Percentiles rank a stretch among this genome's conserved stretches.
Conservation (phyloP, 2,329 filamentous ascomycete genomes). For the Davidsoniella neocaledoniae region DNA sequence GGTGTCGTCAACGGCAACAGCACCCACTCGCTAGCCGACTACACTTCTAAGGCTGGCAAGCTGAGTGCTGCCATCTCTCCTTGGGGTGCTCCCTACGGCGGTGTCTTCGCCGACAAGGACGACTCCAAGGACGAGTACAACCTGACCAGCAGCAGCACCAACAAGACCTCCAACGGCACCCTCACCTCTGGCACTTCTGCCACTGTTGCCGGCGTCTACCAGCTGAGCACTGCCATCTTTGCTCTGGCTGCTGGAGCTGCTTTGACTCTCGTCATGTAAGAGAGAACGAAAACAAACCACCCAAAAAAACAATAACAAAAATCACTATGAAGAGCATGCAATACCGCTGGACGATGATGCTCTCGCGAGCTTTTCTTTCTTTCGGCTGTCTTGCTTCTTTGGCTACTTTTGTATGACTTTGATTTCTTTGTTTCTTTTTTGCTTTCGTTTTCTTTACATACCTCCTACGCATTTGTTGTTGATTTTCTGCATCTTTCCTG, state of each 20-base stretch:
- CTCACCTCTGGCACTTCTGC: not conserved
- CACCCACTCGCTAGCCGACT: conserved; percentile 14
- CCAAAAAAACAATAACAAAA: too few relatives aligned
- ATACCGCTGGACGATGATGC: too few relatives aligned
- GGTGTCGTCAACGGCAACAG: conserved; percentile 18
- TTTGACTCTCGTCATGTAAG: not conserved
- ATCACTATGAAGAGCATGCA: too few relatives aligned
- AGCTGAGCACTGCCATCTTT: not conserved
- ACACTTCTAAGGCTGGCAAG: conserved; percentile 1
- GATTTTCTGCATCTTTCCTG: too few relatives aligned
- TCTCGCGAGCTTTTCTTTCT: too few relatives aligned
- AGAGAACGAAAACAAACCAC: too few relatives aligned
- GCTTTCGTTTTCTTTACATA: too few relatives aligned
- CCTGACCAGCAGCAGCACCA: not conserved
- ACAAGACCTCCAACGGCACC: not conserved
- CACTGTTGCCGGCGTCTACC: not conserved
- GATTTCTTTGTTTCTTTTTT: too few relatives aligned
- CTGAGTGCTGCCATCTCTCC: conserved; percentile 1
- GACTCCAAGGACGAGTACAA: not conserved
- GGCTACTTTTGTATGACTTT: too few relatives aligned
- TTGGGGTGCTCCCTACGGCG: conserved; percentile 1
- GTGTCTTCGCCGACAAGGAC: conserved; percentile 5
- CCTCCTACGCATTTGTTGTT: too few relatives aligned
- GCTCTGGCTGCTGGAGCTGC: not conserved
- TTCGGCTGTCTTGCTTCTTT: too few relatives aligned